Percentiles rank a stretch among this genome's conserved stretches.
These are phyloP conservation scores for Zymoseptoria brevis DNA, from an alignment of 2,329 filamentous ascomycete genomes.

Conservation along the genomic window DNA sequence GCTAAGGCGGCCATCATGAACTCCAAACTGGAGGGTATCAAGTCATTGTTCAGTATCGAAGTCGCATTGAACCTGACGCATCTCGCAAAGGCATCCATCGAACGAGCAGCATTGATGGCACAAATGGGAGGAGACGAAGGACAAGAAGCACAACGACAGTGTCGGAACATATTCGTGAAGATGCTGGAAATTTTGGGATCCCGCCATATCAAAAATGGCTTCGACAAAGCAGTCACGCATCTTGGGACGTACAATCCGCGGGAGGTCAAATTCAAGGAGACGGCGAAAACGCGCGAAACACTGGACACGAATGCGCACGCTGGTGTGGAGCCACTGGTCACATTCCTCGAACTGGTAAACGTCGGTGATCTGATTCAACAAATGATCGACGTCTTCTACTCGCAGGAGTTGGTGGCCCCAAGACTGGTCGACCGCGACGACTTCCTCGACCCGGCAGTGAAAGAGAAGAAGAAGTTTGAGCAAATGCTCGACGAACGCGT, in stretches of 20 bases:
- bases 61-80: conserved; percentile 86
- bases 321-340: conserved; percentile 83
- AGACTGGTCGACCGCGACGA: conserved; percentile 87
- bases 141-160: conserved; percentile 78
- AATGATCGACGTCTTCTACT: conserved; percentile 98
- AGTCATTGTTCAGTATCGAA: conserved; percentile 91
- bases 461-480: conserved; percentile 97
- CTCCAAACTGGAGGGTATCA: conserved; percentile 86
- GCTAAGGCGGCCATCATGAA: conserved; percentile 98
- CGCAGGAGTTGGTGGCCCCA: conserved; percentile 78
- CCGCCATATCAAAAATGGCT: conserved; percentile 83
- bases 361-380: conserved; percentile 96
- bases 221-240: conserved; percentile 86
- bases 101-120: conserved; percentile 76
- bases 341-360: conserved; percentile 94
- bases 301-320: conserved; percentile 3
- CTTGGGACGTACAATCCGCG: conserved; percentile 86
- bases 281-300: conserved; percentile 10
- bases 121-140: conserved; percentile 66
- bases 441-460: conserved; percentile 81
- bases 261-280: conserved; percentile 53
- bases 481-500: conserved; percentile 97
- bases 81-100: conserved; percentile 76
- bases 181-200: conserved; percentile 78
- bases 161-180: conserved; percentile 77